Evolutionary conservation across 805 yeast genomes (phyloP), one percentile per base, ranked within the genome.

Genomic region (Yamadazyma nakazawae): DNA sequence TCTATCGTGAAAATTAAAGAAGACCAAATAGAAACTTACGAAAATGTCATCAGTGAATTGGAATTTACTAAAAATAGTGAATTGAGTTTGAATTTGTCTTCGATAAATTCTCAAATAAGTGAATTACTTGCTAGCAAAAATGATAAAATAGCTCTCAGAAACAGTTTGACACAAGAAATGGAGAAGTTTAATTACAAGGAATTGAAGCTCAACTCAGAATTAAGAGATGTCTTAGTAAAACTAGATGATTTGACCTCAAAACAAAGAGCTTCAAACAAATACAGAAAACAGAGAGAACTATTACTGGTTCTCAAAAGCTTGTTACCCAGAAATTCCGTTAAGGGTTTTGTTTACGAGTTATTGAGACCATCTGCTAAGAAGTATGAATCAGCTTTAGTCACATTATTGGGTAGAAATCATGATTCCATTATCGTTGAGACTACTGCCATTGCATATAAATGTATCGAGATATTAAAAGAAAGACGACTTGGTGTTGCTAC

Each of bases 371-470:
- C 79, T 44, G 84, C 84, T 54, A 79, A 79, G 47, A 84, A 80
- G 55, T 90, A 81, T 61, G 89, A 85, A 40, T 54, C 72, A 5
- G 96, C 97, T 0, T 75, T 90, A 32, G 79, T 85, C 28, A 84
- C 92, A 0, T 78, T 86, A 5, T 68, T 94, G 25, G 98, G 97
- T 8, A 77, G 79, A 48, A 77, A 86, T 56, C 78, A 84, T 55
- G 96, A 94, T 63, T 79, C 97, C 0, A 78, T 94, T 14, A 76
- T 94, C 16, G 99, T 94, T 5, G 96, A 89, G 54, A 76, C 76
- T 24, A 68, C 81, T 5, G 62, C 79, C 9, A 76, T 83, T 18
- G 96, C 95, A 0, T 79, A 81, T 47, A 81, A 82, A 50, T 88
- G 96, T 61, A 85, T 94, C 51, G 79, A 81, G 8, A 85, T 84